Base-by-base conservation (phyloP, 2,329 filamentous ascomycete species). In the Chrysoporthe deuterocubensis region DNA sequence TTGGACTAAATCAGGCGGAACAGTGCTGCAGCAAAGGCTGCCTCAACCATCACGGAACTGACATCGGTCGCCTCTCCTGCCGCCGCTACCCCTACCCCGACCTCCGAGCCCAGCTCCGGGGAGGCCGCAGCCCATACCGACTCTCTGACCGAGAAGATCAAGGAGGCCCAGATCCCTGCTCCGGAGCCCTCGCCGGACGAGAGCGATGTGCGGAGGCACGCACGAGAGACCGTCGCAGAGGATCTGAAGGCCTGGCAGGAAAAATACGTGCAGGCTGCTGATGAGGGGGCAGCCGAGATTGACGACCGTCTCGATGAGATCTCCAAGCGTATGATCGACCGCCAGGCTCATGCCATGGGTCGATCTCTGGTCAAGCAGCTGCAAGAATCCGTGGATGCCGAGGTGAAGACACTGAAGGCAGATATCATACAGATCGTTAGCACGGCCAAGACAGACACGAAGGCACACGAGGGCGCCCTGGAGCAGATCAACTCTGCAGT, bases 171-270 rank as follows among this genome's bases (percentile, higher is more conserved):
- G 7, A 79, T 85, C 4, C 73, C 79, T 60, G 78, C 84, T 2
- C 84, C 85, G 0, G 75, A 78, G 71, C 79, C 75, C 60, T 72
- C 81, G 71, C 76, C 83, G 62, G 77, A 81, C 44, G 85, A 87
- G 66, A 82, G 85, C 42, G 85, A 89, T 37, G 78, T 82, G 18
- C 85, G 87, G 37, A 85, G 86, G 65, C 85, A 83, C 4, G 86
- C 86, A 2, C 87, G 88, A 57, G 86, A 90, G 74, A 87, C 87
- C 71, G 92, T 98, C 54, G 85, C 89, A 1, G 86, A 90, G 57
- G 96, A 99, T 76, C 85, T 99, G 16, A 86, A 88, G 72, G 85
- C 86, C 66, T 99, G 96, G 95, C 92, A 97, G 78, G 88, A 88
- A 70, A 96, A 97, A 75, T 97, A 97, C 76, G 87, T 92, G 40